A percentile compares a stretch with the other conserved stretches of the same genome.
Conservation (phyloP, 106 monocot genomes). For the Amphibolis antarctica region DNA sequence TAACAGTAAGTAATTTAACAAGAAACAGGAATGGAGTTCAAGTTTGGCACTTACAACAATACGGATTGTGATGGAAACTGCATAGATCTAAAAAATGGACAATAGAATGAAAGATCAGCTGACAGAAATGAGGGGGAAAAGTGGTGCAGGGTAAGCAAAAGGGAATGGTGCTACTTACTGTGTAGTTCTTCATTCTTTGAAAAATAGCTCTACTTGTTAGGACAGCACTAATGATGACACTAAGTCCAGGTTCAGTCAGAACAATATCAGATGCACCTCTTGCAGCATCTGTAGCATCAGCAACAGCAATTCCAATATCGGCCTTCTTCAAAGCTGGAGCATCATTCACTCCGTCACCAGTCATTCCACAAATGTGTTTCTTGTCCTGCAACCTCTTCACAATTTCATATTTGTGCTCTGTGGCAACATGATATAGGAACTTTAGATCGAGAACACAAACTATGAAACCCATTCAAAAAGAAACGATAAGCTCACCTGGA, state of each 20-base stretch:
- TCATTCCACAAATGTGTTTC: conserved; percentile 98
- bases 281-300: conserved; percentile 96
- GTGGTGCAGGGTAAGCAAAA: neutral
- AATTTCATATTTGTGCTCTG: conserved; percentile 98
- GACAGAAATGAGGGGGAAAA: too few species aligned
- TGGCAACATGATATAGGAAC: neutral
- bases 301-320: conserved; percentile 96
- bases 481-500: conserved; percentile 22
- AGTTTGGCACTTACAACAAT: conserved; percentile 66
- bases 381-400: conserved; percentile 94
- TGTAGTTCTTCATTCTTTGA: conserved; percentile 99
- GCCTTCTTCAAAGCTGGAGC: conserved; percentile 96
- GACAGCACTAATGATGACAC: conserved; percentile 96
- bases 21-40: neutral
- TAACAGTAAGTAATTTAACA: neutral
- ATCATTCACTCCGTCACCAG: conserved; percentile 97
- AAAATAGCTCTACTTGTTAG: conserved; percentile 94
- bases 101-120: conserved; percentile 4
- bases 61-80: conserved; percentile 92
- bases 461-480: neutral
- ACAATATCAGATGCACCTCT: conserved; percentile 95
- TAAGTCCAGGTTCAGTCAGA: conserved; percentile 90
- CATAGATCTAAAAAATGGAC: conserved; percentile 54
- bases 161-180: conserved; percentile 26
- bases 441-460: neutral